A percentile compares a stretch with the other conserved stretches of the same genome.
These are phyloP conservation scores for Aspergillus transmontanensis DNA, from an alignment of 2,329 filamentous ascomycete genomes.

Conservation along the genomic window DNA sequence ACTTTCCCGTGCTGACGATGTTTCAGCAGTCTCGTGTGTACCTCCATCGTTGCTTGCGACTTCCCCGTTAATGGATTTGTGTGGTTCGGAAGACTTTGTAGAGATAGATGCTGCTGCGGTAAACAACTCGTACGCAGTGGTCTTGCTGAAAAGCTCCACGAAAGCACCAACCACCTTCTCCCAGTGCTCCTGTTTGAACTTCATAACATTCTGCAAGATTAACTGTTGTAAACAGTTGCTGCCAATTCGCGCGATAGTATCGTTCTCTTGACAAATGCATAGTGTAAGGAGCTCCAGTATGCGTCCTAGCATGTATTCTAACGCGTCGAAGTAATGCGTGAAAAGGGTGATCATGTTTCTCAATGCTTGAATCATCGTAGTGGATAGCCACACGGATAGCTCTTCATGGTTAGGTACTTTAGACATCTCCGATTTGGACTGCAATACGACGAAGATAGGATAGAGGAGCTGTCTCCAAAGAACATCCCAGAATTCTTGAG, in stretches of 20 bases:
- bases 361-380: slow-evolving; percentile 97
- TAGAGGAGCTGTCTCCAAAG: slow-evolving; percentile 96
- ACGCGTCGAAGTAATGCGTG: slow-evolving; percentile 93
- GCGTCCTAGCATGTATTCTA: slow-evolving; percentile 98
- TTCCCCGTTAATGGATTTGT: slow-evolving; percentile 37
- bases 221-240: slow-evolving; percentile 97
- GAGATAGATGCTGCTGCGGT: slow-evolving; percentile 68
- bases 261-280: slow-evolving; percentile 98
- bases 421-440: slow-evolving; percentile 93
- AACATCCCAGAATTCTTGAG: slow-evolving; percentile 95
- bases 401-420: slow-evolving; percentile 96
- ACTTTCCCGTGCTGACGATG: slow-evolving; percentile 24
- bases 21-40: slow-evolving; percentile 25
- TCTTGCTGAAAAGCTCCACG: slow-evolving; percentile 90
- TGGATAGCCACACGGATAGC: slow-evolving; percentile 96
- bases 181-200: slow-evolving; percentile 88
- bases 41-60: slow-evolving; percentile 27
- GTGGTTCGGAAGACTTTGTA: slow-evolving; percentile 24
- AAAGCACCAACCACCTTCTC: slow-evolving; percentile 92
- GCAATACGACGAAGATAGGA: slow-evolving; percentile 96
- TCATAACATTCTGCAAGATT: slow-evolving; percentile 92
- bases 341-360: slow-evolving; percentile 98
- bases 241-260: slow-evolving; percentile 95
- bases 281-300: slow-evolving; percentile 91
- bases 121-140: slow-evolving; percentile 93